A percentile compares a stretch with the other conserved stretches of the same genome.
phyloP scores from a whole-genome alignment of 129 eudicot genomes.

The Solidago caesia region DNA sequence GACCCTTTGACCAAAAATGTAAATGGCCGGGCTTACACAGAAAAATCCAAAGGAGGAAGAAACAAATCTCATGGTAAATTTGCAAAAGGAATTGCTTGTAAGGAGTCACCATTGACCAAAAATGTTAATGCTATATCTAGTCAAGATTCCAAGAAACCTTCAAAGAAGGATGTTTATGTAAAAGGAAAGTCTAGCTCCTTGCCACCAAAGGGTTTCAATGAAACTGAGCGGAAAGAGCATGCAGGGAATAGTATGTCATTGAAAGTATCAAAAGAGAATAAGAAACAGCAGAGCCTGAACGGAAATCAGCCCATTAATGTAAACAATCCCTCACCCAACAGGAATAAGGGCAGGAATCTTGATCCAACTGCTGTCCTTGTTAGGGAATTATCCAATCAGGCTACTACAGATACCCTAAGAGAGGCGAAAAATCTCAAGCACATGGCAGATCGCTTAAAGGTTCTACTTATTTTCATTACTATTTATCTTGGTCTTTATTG shows the following conservation, averaged over 20 bases:
- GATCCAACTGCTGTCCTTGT: slow-evolving; percentile 70
- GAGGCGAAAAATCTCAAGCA: slow-evolving; percentile 94
- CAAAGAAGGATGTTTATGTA: slow-evolving; percentile 48
- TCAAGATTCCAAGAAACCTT: slow-evolving; percentile 48
- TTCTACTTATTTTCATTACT: slow-evolving; percentile 18
- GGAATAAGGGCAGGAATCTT: slow-evolving; percentile 44
- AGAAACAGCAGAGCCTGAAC: slow-evolving; percentile 51
- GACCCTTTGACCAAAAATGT: slow-evolving; percentile 32
- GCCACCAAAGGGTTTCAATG: slow-evolving; percentile 61
- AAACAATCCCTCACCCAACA: slow-evolving; percentile 41
- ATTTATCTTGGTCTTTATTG: background rate
- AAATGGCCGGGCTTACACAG: slow-evolving; percentile 25
- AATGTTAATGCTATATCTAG: slow-evolving; percentile 28
- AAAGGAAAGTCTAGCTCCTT: slow-evolving; percentile 61
- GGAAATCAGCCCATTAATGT: slow-evolving; percentile 37
- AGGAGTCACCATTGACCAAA: slow-evolving; percentile 31
- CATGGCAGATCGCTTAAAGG: slow-evolving; percentile 97
- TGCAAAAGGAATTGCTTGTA: slow-evolving; percentile 31
- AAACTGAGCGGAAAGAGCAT: slow-evolving; percentile 41
- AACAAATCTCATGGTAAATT: slow-evolving; percentile 44
- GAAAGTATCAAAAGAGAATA: slow-evolving; percentile 41
- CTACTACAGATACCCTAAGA: slow-evolving; percentile 75
- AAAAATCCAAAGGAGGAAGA: slow-evolving; percentile 46
- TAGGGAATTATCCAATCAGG: slow-evolving; percentile 73
- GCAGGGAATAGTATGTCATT: slow-evolving; percentile 24